Base-by-base conservation (phyloP, 2,329 filamentous ascomycete genomes). In the Aspergillus fischeri region DNA sequence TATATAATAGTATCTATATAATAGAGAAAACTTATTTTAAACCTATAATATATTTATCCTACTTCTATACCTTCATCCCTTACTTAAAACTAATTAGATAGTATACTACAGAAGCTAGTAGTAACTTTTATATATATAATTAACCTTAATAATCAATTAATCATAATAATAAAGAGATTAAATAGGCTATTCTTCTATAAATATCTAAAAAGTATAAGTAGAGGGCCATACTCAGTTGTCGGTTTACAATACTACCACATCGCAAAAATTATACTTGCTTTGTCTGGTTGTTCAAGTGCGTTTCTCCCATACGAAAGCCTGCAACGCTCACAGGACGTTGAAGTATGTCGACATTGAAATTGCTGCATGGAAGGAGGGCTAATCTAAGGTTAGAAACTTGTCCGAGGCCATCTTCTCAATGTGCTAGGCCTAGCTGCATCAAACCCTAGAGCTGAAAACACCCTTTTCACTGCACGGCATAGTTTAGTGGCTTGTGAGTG, bases 161-260 rank as follows among this genome's bases (percentile, higher is more conserved):
- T 1, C 21, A 21, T 21, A 2, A 21, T 21, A 21, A 21, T 21
- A 21, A 21, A 21, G 21, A 21, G 21, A 21, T 21, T 21, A 21
- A 21, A 21, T 21, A 21, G 2, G 21, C 21, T 21, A 2, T 21
- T 21, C 21, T 21, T 21, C 21, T 21, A 21, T 21, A 2, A 21
- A 21, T 2, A 21, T 1, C 21, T 21, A 21, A 21, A 21, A 21
- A 2, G 2, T 21, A 21, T 21, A 21, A 21, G 21, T 21, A 21
- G 21, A 21, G 21, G 3, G 3, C 2, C 24, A 3, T 24, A 24
- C 24, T 24, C 24, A 69, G 72, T 73, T n/a, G 63, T 72, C 49
- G 71, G 72, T 9, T 49, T 73, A 7, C 71, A 73, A 54, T 73
- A 73, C 53, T 74, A 69, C 42, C 66, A 74, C 49, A 65, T 71